Evolutionary conservation across 2,329 filamentous ascomycete species (phyloP).

Genomic region (Xylaria sp.): DNA sequence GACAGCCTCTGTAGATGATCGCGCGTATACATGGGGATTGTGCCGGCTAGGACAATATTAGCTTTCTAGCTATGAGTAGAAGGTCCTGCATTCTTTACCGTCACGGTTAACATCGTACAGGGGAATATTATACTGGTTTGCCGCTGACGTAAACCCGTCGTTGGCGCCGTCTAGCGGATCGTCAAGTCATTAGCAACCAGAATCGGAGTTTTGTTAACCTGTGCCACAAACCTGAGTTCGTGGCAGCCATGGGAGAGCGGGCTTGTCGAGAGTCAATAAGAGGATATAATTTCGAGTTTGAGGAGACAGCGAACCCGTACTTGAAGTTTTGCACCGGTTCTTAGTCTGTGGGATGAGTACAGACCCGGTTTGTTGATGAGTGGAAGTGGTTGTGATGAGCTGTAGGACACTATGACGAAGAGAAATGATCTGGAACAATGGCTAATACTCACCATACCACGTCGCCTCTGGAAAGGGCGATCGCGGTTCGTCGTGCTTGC

Average conservation of each 20-base stretch:
- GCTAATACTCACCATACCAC: no score
- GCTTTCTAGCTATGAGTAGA: background rate
- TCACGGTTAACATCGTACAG: conserved; percentile 10
- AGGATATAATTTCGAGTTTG: background rate
- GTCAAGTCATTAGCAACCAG: background rate
- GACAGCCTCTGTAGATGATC: conserved; percentile 16
- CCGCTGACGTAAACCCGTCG: background rate
- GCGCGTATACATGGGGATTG: conserved; percentile 21
- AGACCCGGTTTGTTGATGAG: background rate
- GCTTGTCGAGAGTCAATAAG: background rate
- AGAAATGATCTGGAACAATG: no score
- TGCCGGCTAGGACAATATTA: conserved; percentile 3
- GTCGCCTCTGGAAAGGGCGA: no score
- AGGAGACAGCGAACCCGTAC: background rate
- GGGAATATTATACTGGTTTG: background rate
- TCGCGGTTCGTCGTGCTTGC: no score
- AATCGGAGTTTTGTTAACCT: background rate
- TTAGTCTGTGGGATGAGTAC: background rate
- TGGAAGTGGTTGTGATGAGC: background rate
- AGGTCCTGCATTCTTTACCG: background rate
- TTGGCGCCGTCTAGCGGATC: conserved; percentile 4
- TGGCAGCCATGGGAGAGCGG: background rate
- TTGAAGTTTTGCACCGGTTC: background rate
- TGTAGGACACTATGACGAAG: background rate
- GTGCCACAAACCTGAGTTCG: background rate